Conservation (phyloP, 257 asterid genomes). For the Thymus mandschuricus region DNA sequence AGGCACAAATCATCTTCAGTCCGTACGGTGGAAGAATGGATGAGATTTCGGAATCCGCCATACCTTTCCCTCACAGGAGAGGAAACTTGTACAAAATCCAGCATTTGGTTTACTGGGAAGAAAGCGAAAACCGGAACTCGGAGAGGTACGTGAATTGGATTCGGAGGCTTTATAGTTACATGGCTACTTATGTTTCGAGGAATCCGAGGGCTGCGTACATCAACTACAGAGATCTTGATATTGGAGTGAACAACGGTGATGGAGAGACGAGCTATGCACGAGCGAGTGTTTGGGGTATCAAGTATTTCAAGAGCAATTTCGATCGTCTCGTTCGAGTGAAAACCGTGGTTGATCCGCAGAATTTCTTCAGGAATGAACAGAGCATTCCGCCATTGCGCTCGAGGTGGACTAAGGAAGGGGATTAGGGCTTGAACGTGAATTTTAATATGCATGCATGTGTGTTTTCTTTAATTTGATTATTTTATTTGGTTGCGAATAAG, state of each 20-base stretch:
- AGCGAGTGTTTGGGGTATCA: constrained; percentile 20
- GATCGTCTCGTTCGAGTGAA: constrained; percentile 22
- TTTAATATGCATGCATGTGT: neutral
- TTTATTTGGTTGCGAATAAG: neutral
- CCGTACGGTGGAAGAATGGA: constrained; percentile 31
- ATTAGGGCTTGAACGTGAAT: neutral
- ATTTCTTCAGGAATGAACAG: constrained; percentile 12
- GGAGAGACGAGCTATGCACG: constrained; percentile 9
- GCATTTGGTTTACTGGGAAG: constrained; percentile 13
- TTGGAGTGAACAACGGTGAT: constrained; percentile 20
- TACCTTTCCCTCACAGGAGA: constrained; percentile 21
- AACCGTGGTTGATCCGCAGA: constrained; percentile 11
- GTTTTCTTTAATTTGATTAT: neutral
- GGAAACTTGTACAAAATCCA: constrained; percentile 18
- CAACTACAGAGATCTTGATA: constrained; percentile 23
- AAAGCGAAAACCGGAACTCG: constrained; percentile 3
- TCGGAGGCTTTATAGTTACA: constrained; percentile 16
- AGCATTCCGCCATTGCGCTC: constrained; percentile 11
- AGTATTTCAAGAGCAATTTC: constrained; percentile 19
- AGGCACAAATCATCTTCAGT: neutral
- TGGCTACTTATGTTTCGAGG: constrained; percentile 22
- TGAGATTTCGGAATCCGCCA: constrained; percentile 13
- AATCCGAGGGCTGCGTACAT: constrained; percentile 6
- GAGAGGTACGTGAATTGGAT: constrained; percentile 20
- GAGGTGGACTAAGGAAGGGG: constrained; percentile 7